Evolutionary conservation across 768 basidiomycete genomes (phyloP).

Genomic region (Rhizopogon vesiculosus): DNA sequence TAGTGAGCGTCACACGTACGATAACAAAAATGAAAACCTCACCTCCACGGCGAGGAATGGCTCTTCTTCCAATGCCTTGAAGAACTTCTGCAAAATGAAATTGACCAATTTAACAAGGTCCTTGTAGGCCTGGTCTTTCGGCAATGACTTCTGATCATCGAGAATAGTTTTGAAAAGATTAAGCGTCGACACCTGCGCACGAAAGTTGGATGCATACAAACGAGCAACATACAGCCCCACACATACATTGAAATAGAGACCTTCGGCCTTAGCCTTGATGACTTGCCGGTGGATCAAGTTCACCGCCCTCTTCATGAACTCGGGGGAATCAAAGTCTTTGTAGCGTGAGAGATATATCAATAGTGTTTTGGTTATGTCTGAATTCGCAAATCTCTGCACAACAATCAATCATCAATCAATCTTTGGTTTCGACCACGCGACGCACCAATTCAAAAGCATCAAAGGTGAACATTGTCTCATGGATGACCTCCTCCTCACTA

Average conservation of each 20-base stretch:
- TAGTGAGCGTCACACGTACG: slow-evolving; percentile 12
- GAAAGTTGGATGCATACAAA: slow-evolving; percentile 5
- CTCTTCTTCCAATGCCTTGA: slow-evolving; percentile 84
- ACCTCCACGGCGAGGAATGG: slow-evolving; percentile 90
- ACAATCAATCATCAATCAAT: slow-evolving; percentile 15
- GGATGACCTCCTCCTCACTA: slow-evolving; percentile 57
- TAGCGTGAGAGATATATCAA: slow-evolving; percentile 80
- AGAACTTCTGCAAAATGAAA: slow-evolving; percentile 88
- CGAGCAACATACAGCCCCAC: not conserved
- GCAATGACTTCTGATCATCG: slow-evolving; percentile 73
- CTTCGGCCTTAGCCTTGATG: slow-evolving; percentile 88
- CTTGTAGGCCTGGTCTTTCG: slow-evolving; percentile 72
- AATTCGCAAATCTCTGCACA: slow-evolving; percentile 80
- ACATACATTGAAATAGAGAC: slow-evolving; percentile 89
- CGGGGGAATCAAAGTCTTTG: slow-evolving; percentile 68
- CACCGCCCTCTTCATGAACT: slow-evolving; percentile 89
- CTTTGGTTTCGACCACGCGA: slow-evolving; percentile 15
- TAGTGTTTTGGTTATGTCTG: slow-evolving; percentile 82
- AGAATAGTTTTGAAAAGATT: slow-evolving; percentile 85
- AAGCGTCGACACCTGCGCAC: slow-evolving; percentile 77
- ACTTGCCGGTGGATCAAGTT: slow-evolving; percentile 87
- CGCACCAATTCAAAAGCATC: slow-evolving; percentile 84
- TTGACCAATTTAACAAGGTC: slow-evolving; percentile 84
- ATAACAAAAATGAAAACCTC: slow-evolving; percentile 27
- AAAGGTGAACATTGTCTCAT: slow-evolving; percentile 89